Percentiles rank a stretch among this genome's conserved stretches.
Evolutionary conservation across 768 basidiomycete genomes (phyloP).

Genomic region (Daedaleopsis sinensis): DNA sequence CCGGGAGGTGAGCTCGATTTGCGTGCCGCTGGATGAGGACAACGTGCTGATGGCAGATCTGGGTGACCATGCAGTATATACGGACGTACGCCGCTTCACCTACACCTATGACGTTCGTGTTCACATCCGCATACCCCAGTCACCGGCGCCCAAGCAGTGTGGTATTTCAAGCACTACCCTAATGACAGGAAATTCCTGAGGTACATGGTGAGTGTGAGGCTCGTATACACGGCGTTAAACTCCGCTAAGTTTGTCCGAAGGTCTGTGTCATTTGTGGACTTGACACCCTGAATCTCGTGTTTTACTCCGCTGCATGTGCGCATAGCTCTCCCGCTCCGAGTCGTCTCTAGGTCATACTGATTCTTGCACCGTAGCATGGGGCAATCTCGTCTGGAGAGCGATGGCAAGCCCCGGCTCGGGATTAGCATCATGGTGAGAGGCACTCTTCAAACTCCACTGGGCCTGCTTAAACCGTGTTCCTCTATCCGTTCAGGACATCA

Average conservation of each 20-base stretch:
- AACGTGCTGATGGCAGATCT: no score
- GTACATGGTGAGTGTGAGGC: neutral
- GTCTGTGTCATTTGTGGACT: slow-evolving; percentile 9
- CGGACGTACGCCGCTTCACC: slow-evolving; percentile 1
- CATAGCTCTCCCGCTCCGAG: no score
- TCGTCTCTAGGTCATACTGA: neutral
- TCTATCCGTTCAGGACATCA: slow-evolving; percentile 6
- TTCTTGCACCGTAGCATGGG: slow-evolving; percentile 9
- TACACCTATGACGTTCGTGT: neutral
- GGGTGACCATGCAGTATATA: slow-evolving; percentile 2
- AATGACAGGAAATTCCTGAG: slow-evolving; percentile 11
- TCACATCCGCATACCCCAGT: slow-evolving; percentile 1
- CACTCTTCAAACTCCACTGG: neutral
- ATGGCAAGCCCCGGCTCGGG: neutral
- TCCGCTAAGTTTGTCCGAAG: neutral
- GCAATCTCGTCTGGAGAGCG: slow-evolving; percentile 2
- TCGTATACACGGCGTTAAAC: neutral
- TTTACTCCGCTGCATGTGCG: slow-evolving; percentile 11
- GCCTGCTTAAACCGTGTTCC: neutral
- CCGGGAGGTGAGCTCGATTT: no score
- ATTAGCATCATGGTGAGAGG: slow-evolving; percentile 9
- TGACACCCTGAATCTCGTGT: slow-evolving; percentile 5
- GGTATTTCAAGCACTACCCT: slow-evolving; percentile 19
- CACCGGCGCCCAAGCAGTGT: slow-evolving; percentile 5
- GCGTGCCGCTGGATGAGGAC: no score